Conservation (phyloP, 129 eudicot genomes). For the Kitagawia praeruptora region DNA sequence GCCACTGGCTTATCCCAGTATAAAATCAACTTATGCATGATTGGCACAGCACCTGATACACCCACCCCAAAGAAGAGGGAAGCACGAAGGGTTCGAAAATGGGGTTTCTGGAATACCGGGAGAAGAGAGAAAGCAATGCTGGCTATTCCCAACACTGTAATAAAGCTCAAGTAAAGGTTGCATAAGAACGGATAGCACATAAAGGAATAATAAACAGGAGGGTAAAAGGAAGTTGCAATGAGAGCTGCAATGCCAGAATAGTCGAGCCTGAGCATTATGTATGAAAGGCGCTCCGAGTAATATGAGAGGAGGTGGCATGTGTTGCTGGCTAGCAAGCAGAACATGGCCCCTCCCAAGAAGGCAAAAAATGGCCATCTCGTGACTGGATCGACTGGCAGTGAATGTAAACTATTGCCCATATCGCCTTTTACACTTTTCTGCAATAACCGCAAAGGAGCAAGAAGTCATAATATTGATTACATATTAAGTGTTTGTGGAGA, state of each 20-base stretch:
- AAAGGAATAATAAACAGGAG: conserved; percentile 94
- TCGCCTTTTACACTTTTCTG: conserved; percentile 76
- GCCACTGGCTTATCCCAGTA: conserved; percentile 89
- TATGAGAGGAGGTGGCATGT: conserved; percentile 84
- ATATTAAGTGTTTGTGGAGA: neutral
- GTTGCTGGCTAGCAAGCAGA: conserved; percentile 85
- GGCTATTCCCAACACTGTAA: conserved; percentile 61
- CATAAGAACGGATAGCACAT: conserved; percentile 94
- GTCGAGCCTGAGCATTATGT: conserved; percentile 90
- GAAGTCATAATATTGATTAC: neutral
- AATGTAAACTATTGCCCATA: conserved; percentile 61
- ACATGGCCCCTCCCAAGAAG: conserved; percentile 97
- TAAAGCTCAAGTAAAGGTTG: conserved; percentile 76
- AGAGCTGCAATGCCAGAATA: conserved; percentile 95
- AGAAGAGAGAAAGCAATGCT: conserved; percentile 65
- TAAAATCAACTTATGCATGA: conserved; percentile 64
- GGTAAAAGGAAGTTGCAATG: conserved; percentile 91
- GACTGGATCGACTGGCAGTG: conserved; percentile 55
- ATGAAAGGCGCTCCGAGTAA: conserved; percentile 69
- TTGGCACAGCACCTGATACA: conserved; percentile 71
- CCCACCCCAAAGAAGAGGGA: conserved; percentile 83
- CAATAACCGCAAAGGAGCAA: conserved; percentile 4
- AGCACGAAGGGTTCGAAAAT: conserved; percentile 61
- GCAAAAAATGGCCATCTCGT: conserved; percentile 98
- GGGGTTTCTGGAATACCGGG: conserved; percentile 77